phyloP scores from a whole-genome alignment of 495 filamentous ascomycete genomes.

The Hamigera avellanea region DNA sequence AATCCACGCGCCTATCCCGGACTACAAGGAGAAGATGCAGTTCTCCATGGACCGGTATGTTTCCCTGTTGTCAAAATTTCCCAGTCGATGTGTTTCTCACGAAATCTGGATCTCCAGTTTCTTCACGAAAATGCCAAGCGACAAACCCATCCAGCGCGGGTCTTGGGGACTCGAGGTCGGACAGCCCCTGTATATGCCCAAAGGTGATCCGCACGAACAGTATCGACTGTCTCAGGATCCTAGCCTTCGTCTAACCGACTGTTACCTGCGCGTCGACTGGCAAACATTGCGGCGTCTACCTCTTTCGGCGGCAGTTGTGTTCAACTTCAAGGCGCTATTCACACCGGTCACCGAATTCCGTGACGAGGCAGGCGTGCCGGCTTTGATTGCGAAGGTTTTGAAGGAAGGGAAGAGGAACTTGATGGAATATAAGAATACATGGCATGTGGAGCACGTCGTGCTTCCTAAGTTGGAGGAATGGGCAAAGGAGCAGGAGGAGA shows the following conservation, averaged over 20 bases:
- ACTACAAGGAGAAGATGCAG: conserved; percentile 87
- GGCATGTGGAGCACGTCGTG: conserved; percentile 69
- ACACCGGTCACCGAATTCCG: conserved; percentile 63
- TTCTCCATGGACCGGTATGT: conserved; percentile 72
- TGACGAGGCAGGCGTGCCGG: conserved; percentile 64
- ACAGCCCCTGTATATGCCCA: conserved; percentile 66
- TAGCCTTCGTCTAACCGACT: conserved; percentile 43
- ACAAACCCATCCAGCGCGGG: conserved; percentile 70
- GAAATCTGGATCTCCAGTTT: too few relatives aligned
- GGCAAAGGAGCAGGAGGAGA: conserved; percentile 55
- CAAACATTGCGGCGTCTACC: conserved; percentile 80
- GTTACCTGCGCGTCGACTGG: conserved; percentile 80
- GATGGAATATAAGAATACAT: conserved; percentile 79
- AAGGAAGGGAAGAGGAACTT: conserved; percentile 61
- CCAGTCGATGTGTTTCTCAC: conserved; percentile 1
- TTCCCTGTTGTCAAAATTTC: not conserved
- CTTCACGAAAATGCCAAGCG: conserved; percentile 67
- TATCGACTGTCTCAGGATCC: conserved; percentile 45
- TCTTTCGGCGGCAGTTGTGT: conserved; percentile 61
- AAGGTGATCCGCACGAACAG: conserved; percentile 56
- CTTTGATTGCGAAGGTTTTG: conserved; percentile 54
- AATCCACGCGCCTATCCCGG: conserved; percentile 70
- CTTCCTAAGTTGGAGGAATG: conserved; percentile 58
- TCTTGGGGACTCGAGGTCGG: conserved; percentile 82
- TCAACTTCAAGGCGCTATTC: conserved; percentile 90